These are phyloP conservation scores for Colletotrichum eremochloae DNA, from an alignment of 2,329 filamentous ascomycete genomes.

Conservation along the genomic window DNA sequence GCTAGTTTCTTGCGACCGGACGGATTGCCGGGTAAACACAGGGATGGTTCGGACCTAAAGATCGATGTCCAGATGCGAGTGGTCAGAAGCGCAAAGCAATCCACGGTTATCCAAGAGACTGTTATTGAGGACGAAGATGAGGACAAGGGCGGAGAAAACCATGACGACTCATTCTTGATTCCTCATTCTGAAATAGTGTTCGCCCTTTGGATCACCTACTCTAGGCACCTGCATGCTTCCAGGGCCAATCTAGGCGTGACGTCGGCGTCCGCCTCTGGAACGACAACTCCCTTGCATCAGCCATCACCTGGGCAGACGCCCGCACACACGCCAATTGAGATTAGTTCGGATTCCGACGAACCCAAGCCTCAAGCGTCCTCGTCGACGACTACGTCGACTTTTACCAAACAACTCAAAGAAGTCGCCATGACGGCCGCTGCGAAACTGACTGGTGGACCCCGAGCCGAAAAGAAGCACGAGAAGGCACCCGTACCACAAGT, in stretches of 20 bases:
- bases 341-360: conserved; percentile 67
- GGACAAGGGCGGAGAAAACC: conserved; percentile 52
- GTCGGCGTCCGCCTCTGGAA: conserved; percentile 74
- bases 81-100: conserved; percentile 85
- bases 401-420: conserved; percentile 70
- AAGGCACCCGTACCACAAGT: conserved; percentile 53
- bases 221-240: conserved; percentile 86
- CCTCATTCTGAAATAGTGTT: conserved; percentile 84
- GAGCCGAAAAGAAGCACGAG: conserved; percentile 52
- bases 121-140: conserved; percentile 71
- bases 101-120: conserved; percentile 71
- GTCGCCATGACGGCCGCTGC: conserved; percentile 68
- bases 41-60: conserved; percentile 91
- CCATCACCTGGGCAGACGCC: conserved; percentile 82
- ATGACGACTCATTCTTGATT: conserved; percentile 61
- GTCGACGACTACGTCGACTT: conserved; percentile 59
- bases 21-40: conserved; percentile 86
- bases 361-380: conserved; percentile 55
- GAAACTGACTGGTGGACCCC: conserved; percentile 61
- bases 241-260: conserved; percentile 70
- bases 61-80: conserved; percentile 98
- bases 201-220: conserved; percentile 97
- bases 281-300: conserved; percentile 80
- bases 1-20: conserved; percentile 86
- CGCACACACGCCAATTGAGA: conserved; percentile 68